Conservation (phyloP, 2,329 filamentous ascomycete species). For the Penicillium sp. region DNA sequence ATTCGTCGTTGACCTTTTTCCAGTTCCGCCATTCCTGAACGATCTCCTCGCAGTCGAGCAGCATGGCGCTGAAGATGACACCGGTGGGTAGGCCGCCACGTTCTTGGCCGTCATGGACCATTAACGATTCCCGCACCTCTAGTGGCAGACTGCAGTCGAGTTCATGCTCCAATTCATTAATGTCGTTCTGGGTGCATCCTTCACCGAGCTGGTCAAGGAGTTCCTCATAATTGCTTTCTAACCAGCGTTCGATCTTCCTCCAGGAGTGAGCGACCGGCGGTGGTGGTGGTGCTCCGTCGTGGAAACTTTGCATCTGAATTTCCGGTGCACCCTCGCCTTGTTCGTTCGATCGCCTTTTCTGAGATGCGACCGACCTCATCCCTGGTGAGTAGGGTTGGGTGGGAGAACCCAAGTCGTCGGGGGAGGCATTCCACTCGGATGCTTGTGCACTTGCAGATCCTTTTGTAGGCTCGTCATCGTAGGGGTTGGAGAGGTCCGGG, state of each 20-base stretch:
- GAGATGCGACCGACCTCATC: constrained; percentile 74
- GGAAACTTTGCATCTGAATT: constrained; percentile 95
- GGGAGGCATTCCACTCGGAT: constrained; percentile 62
- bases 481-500: constrained; percentile 75
- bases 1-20: constrained; percentile 90
- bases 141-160: constrained; percentile 90
- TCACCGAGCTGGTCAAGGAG: constrained; percentile 91
- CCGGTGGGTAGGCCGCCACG: constrained; percentile 87
- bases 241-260: constrained; percentile 90
- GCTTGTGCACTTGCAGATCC: constrained; percentile 56
- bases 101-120: constrained; percentile 95
- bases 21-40: constrained; percentile 97
- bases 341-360: constrained; percentile 59
- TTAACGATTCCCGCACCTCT: constrained; percentile 88
- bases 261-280: constrained; percentile 88
- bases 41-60: constrained; percentile 97
- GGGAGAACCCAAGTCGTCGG: constrained; percentile 56
- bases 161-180: constrained; percentile 95
- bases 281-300: constrained; percentile 84
- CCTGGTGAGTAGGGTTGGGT: constrained; percentile 84
- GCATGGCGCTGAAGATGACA: constrained; percentile 89
- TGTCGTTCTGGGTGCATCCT: constrained; percentile 86
- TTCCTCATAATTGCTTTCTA: constrained; percentile 92
- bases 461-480: constrained; percentile 68
- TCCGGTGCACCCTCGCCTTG: constrained; percentile 72